phyloP scores from a whole-genome alignment of 257 asterid genomes.

The Solanum sitiens region DNA sequence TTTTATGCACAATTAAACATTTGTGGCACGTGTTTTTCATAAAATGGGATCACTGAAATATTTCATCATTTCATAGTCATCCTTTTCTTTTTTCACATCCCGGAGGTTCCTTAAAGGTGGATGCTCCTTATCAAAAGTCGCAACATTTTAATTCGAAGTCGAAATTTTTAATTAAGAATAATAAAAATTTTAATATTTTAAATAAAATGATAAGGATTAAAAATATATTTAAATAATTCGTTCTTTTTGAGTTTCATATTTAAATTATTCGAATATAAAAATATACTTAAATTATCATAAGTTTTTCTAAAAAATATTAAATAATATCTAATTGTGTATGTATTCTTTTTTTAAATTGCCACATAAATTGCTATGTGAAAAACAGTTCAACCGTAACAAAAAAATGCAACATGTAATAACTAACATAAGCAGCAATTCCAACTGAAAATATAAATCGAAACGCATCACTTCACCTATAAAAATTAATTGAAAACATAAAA shows the following conservation, averaged over 20 bases:
- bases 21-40: no score
- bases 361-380: no score
- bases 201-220: no score
- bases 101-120: not conserved
- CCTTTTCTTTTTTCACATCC: not conserved
- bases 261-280: no score
- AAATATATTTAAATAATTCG: no score
- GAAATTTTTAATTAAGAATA: no score
- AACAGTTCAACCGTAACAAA: not conserved
- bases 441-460: not conserved
- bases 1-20: not conserved
- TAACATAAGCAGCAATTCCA: not conserved
- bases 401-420: not conserved
- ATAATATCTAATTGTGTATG: no score
- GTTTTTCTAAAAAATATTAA: no score
- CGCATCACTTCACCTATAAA: not conserved
- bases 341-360: no score
- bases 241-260: not conserved
- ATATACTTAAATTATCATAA: no score
- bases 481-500: not conserved
- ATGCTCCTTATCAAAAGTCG: not conserved
- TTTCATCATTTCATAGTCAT: not conserved
- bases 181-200: no score
- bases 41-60: not conserved
- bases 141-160: rapidly evolving